These are phyloP conservation scores for Globisporangium camurandrum DNA, from an alignment of 352 stramenopile species.

Conservation along the genomic window DNA sequence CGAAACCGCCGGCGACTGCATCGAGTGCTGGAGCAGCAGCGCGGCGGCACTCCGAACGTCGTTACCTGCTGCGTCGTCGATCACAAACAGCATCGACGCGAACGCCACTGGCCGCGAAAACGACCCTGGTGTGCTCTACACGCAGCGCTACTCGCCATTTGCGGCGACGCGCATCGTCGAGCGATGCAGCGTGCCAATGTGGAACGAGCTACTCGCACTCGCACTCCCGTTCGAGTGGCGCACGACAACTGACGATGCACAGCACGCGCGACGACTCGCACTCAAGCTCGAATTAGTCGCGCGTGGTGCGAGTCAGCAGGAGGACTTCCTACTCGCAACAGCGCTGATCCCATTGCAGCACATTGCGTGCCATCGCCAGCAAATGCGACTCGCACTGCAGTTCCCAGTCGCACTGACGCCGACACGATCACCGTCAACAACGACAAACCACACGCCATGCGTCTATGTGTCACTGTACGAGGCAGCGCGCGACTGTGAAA, in stretches of 20 bases:
- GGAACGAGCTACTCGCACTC: constrained; percentile 66
- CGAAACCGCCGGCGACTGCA: not conserved
- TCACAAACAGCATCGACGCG: not conserved
- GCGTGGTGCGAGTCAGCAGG: constrained; percentile 49
- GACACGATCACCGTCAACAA: not conserved
- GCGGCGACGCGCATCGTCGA: constrained; percentile 53
- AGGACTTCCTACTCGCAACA: constrained; percentile 43
- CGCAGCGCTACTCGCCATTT: constrained; percentile 49
- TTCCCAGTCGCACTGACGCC: constrained; percentile 9
- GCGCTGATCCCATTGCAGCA: constrained; percentile 19
- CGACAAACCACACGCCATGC: not conserved
- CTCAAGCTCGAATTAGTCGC: constrained; percentile 57
- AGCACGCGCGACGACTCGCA: not conserved
- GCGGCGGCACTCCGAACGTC: no score
- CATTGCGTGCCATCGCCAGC: constrained; percentile 14
- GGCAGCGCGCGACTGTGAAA: constrained; percentile 4
- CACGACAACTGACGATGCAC: constrained; percentile 4
- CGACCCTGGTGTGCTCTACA: constrained; percentile 21
- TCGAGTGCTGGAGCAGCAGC: constrained; percentile 7
- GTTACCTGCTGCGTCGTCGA: no score
- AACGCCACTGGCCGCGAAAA: constrained; percentile 10
- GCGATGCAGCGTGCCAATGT: constrained; percentile 21
- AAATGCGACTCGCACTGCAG: constrained; percentile 20
- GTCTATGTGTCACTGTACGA: constrained; percentile 18
- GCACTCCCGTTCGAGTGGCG: constrained; percentile 39